These are phyloP conservation scores for Epichloe gansuensis DNA, from an alignment of 2,329 filamentous ascomycete genomes.

Conservation along the genomic window DNA sequence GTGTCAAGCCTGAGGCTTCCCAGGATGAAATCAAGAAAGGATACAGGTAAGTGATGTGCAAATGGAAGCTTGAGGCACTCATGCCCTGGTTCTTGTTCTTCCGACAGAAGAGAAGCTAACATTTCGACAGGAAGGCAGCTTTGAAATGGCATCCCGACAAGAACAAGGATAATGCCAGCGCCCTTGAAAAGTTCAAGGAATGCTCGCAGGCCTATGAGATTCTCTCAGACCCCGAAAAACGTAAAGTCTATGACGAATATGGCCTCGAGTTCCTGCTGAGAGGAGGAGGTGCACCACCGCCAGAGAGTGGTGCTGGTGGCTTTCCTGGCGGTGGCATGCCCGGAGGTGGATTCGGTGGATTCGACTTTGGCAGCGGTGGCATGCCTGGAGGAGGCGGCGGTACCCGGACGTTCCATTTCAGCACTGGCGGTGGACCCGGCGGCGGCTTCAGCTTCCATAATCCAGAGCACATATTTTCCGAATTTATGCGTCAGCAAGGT, in stretches of 20 bases:
- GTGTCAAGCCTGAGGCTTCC: conserved; percentile 64
- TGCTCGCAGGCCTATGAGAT: conserved; percentile 97
- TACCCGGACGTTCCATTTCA: conserved; percentile 52
- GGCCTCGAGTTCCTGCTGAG: conserved; percentile 86
- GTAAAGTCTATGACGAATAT: conserved; percentile 88
- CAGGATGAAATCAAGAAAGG: conserved; percentile 97
- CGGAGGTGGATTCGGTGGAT: conserved; percentile 37
- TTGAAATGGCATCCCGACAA: conserved; percentile 95
- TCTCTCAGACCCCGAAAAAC: conserved; percentile 91
- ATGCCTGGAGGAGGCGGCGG: conserved; percentile 34
- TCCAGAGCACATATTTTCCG: conserved; percentile 71
- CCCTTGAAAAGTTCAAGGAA: conserved; percentile 94
- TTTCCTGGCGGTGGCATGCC: conserved; percentile 48
- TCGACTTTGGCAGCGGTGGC: conserved; percentile 38
- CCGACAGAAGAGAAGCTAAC: not conserved
- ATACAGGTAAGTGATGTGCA: conserved; percentile 50
- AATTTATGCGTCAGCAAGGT: conserved; percentile 55
- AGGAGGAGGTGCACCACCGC: conserved; percentile 59
- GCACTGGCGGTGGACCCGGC: conserved; percentile 37
- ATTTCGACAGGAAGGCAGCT: conserved; percentile 59
- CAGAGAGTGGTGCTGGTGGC: conserved; percentile 35
- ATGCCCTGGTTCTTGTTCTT: not conserved
- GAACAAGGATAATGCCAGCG: conserved; percentile 81
- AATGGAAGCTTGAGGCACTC: not conserved
- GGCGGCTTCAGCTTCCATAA: conserved; percentile 72